A percentile compares a stretch with the other conserved stretches of the same genome.
Conservation (phyloP, 1,284 basidiomycete species). For the Cutaneotrichosporon cavernicola region DNA sequence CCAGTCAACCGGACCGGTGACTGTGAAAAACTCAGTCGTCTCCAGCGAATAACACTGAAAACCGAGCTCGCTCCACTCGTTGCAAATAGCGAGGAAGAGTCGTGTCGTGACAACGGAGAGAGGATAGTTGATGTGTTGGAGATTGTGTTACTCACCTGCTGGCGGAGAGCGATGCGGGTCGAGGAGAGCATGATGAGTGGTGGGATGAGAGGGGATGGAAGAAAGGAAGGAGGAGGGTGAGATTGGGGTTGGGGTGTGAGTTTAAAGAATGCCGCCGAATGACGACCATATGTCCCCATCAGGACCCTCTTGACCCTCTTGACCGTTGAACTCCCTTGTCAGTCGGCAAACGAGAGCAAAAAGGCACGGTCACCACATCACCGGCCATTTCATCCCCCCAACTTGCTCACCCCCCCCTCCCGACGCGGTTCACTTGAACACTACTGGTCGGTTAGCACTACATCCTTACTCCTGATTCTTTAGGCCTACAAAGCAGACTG, state of each 20-base stretch:
- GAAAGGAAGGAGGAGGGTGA: slow-evolving; percentile 8
- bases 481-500: too few species aligned
- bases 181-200: slow-evolving; percentile 25
- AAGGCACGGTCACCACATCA: neutral
- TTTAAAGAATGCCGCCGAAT: slow-evolving; percentile 10
- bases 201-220: slow-evolving; percentile 3
- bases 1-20: neutral
- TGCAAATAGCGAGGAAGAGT: neutral
- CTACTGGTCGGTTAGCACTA: too few species aligned
- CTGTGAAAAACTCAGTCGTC: slow-evolving; percentile 1
- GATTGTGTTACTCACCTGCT: slow-evolving; percentile 31
- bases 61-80: neutral
- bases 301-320: neutral
- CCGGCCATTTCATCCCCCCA: neutral
- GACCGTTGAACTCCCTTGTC: too few species aligned
- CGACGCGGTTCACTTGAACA: too few species aligned
- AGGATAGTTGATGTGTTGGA: neutral
- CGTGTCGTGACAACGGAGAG: neutral
- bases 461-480: too few species aligned
- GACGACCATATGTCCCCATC: slow-evolving; percentile 10
- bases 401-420: neutral
- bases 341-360: neutral
- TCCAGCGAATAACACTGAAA: neutral
- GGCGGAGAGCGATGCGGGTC: slow-evolving; percentile 34
- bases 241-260: slow-evolving; percentile 1